Percentiles rank a stretch among this genome's conserved stretches.
These are phyloP conservation scores for Neostapfia colusana DNA, from an alignment of 176 grass and related monocot species.

Conservation along the genomic window DNA sequence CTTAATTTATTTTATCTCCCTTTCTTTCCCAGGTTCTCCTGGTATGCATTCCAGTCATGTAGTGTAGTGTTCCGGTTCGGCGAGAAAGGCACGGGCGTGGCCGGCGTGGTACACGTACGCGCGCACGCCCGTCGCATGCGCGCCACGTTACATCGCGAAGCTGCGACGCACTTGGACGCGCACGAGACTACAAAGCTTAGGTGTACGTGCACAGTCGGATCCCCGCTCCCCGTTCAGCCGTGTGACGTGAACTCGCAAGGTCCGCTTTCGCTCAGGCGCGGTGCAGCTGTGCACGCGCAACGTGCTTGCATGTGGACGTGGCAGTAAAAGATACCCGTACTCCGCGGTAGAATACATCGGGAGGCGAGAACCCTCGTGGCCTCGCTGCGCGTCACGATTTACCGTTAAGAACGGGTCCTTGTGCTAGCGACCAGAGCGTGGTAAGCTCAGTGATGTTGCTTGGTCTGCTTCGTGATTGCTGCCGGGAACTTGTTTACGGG, in stretches of 20 bases:
- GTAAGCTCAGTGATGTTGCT: conserved; percentile 17
- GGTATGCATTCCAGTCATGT: too few relatives aligned
- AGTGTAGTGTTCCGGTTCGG: background rate
- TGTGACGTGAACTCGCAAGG: background rate
- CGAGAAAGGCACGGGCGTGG: background rate
- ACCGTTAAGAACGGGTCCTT: background rate
- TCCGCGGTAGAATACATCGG: background rate
- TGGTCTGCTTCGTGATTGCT: background rate
- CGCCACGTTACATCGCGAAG: conserved; percentile 29
- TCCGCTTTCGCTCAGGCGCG: background rate
- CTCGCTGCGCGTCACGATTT: background rate
- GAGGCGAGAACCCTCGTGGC: background rate
- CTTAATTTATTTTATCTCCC: background rate
- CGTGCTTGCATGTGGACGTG: background rate
- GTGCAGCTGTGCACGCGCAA: background rate
- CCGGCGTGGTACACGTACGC: background rate
- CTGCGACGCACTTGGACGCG: background rate
- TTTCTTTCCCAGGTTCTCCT: background rate
- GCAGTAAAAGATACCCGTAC: background rate
- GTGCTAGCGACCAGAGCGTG: background rate
- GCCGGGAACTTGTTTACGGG: background rate
- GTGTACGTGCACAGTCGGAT: background rate
- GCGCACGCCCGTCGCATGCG: background rate
- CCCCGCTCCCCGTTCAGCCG: background rate
- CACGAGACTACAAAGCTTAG: background rate